phyloP scores from a whole-genome alignment of 2,329 filamentous ascomycete genomes.

The Aspergillus ochraceoroseus region DNA sequence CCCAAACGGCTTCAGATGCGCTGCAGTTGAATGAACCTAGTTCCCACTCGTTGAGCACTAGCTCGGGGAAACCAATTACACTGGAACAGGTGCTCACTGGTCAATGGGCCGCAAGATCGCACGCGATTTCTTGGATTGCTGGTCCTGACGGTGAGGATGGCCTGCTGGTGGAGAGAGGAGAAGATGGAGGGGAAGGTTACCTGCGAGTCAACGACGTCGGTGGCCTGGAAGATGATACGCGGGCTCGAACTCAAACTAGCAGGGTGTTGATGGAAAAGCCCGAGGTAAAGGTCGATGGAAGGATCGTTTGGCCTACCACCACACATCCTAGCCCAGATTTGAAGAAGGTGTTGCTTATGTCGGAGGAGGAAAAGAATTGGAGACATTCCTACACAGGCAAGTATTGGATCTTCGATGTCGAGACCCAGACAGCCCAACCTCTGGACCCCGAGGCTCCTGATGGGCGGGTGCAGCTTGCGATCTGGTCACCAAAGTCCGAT shows the following conservation, averaged over 20 bases:
- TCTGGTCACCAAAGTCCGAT: conserved; percentile 83
- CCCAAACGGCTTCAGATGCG: conserved; percentile 27
- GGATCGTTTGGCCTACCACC: conserved; percentile 53
- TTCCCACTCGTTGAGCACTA: conserved; percentile 30
- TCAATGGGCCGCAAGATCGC: conserved; percentile 36
- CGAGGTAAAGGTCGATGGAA: conserved; percentile 57
- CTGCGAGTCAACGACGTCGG: conserved; percentile 83
- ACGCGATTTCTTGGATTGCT: conserved; percentile 46
- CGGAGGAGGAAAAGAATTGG: conserved; percentile 71
- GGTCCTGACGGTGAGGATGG: conserved; percentile 62
- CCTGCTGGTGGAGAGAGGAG: conserved; percentile 67
- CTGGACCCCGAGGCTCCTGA: conserved; percentile 65
- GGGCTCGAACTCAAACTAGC: conserved; percentile 29
- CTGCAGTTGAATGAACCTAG: conserved; percentile 29
- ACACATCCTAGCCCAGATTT: conserved; percentile 76
- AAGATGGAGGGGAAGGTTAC: conserved; percentile 61
- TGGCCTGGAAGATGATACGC: conserved; percentile 38
- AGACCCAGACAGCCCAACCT: conserved; percentile 68
- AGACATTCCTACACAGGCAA: conserved; percentile 79
- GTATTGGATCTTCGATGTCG: conserved; percentile 92
- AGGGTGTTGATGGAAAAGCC: conserved; percentile 70
- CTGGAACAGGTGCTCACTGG: conserved; percentile 41
- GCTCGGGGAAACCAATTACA: conserved; percentile 41
- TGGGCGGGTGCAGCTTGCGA: conserved; percentile 71
- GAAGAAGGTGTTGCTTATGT: conserved; percentile 78